phyloP scores from a whole-genome alignment of 2,329 filamentous ascomycete species.

The Fusarium neocosmosporiellum region DNA sequence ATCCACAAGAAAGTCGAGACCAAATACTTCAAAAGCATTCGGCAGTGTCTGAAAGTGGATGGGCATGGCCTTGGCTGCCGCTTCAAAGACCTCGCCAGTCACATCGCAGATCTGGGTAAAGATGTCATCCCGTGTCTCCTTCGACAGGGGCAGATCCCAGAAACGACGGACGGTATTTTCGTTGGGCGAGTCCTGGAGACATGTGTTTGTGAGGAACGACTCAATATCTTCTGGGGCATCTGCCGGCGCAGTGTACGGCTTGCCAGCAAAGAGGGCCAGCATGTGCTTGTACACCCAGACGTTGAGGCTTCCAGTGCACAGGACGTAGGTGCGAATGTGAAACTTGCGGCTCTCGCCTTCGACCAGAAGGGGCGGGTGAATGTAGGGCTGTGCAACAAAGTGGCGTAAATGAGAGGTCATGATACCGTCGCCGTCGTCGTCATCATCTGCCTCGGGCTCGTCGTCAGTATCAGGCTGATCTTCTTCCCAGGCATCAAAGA shows the following conservation, averaged over 20 bases:
- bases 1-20: conserved; percentile 90
- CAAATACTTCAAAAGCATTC: conserved; percentile 92
- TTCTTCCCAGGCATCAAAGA: conserved; percentile 93
- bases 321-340: conserved; percentile 92
- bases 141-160: conserved; percentile 69
- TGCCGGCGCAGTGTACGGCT: conserved; percentile 76
- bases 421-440: conserved; percentile 64
- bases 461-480: conserved; percentile 73
- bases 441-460: conserved; percentile 59
- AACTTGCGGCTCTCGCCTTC: conserved; percentile 81
- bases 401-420: conserved; percentile 92
- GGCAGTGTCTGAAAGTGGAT: conserved; percentile 91
- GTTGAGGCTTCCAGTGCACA: conserved; percentile 80
- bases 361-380: conserved; percentile 82
- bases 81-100: conserved; percentile 85
- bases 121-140: conserved; percentile 69
- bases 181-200: conserved; percentile 74
- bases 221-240: conserved; percentile 65
- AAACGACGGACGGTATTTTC: conserved; percentile 79
- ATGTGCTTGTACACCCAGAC: conserved; percentile 91
- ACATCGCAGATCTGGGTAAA: conserved; percentile 79
- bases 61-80: conserved; percentile 83
- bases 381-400: conserved; percentile 96
- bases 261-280: conserved; percentile 91
- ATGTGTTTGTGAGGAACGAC: conserved; percentile 93